These are phyloP conservation scores for Colletotrichum endophyticum DNA, from an alignment of 2,329 filamentous ascomycete genomes.

Conservation along the genomic window DNA sequence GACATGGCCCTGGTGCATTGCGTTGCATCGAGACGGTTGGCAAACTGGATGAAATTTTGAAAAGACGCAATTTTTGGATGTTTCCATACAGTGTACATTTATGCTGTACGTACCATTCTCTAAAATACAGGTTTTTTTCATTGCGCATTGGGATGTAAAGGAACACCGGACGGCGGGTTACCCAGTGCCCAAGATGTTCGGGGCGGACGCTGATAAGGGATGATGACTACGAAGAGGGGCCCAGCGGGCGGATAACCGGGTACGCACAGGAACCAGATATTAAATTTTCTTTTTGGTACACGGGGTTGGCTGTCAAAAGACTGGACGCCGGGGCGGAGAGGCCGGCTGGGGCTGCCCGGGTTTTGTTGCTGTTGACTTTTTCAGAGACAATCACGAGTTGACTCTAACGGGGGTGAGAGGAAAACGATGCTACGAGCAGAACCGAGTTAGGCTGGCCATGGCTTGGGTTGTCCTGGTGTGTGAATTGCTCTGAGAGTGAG, in stretches of 20 bases:
- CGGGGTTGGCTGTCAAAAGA: not conserved
- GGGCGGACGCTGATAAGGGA: constrained; percentile 5
- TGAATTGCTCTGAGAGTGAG: not conserved
- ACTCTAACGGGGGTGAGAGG: not conserved
- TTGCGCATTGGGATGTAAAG: not conserved
- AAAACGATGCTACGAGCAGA: not conserved
- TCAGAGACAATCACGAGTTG: not conserved
- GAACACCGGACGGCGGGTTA: not conserved
- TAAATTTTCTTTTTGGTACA: not conserved
- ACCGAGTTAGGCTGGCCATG: not conserved
- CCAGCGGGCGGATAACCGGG: not conserved
- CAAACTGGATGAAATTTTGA: not conserved
- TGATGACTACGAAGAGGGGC: not conserved
- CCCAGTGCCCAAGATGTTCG: not conserved
- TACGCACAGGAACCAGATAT: not conserved
- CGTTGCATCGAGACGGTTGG: not conserved
- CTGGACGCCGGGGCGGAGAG: not conserved
- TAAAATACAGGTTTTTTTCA: not conserved
- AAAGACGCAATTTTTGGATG: not conserved
- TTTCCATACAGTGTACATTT: not conserved
- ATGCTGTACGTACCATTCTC: not conserved
- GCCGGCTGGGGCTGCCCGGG: constrained; percentile 1
- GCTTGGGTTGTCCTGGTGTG: not conserved
- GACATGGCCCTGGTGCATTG: not conserved
- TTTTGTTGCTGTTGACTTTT: not conserved